These are phyloP conservation scores for Colletotrichum sidae DNA, from an alignment of 2,329 filamentous ascomycete species.

Conservation along the genomic window DNA sequence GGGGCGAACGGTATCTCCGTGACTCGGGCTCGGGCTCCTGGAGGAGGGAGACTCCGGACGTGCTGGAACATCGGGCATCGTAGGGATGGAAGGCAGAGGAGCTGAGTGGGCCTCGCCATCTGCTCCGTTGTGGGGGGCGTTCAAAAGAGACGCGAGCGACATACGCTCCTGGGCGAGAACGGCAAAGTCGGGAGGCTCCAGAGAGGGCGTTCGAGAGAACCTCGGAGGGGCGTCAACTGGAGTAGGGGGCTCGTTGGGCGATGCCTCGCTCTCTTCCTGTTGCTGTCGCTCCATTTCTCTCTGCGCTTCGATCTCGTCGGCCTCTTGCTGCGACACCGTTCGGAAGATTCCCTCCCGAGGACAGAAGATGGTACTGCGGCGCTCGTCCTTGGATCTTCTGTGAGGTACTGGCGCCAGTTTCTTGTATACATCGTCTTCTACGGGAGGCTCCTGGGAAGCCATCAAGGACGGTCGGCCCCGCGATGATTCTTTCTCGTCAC, in stretches of 20 bases:
- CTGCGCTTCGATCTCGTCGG: conserved; percentile 54
- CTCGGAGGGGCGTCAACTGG: conserved; percentile 48
- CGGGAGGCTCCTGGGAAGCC: conserved; percentile 45
- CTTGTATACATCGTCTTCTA: conserved; percentile 36
- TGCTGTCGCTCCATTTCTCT: conserved; percentile 40
- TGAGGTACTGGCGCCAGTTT: conserved; percentile 31
- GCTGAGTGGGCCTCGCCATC: conserved; percentile 45
- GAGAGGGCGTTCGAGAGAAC: conserved; percentile 70
- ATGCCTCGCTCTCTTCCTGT: conserved; percentile 32
- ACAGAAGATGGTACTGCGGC: conserved; percentile 67
- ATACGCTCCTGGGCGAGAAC: conserved; percentile 64
- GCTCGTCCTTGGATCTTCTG: conserved; percentile 51
- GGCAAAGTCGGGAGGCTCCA: conserved; percentile 71
- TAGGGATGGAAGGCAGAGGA: conserved; percentile 54
- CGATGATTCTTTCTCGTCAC: conserved; percentile 41
- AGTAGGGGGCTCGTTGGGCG: conserved; percentile 46
- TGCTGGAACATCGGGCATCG: conserved; percentile 48
- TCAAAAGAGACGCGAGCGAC: conserved; percentile 71
- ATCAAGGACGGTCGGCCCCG: conserved; percentile 37
- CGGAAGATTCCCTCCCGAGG: conserved; percentile 73
- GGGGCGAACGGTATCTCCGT: conserved; percentile 46
- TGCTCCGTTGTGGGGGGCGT: conserved; percentile 61
- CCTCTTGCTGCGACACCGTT: conserved; percentile 67
- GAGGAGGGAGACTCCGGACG: conserved; percentile 21
- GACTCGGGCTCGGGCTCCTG: conserved; percentile 21